A percentile compares a stretch with the other conserved stretches of the same genome.
phyloP scores from a whole-genome alignment of 306 rosid species.

The Cicer chorassanicum region DNA sequence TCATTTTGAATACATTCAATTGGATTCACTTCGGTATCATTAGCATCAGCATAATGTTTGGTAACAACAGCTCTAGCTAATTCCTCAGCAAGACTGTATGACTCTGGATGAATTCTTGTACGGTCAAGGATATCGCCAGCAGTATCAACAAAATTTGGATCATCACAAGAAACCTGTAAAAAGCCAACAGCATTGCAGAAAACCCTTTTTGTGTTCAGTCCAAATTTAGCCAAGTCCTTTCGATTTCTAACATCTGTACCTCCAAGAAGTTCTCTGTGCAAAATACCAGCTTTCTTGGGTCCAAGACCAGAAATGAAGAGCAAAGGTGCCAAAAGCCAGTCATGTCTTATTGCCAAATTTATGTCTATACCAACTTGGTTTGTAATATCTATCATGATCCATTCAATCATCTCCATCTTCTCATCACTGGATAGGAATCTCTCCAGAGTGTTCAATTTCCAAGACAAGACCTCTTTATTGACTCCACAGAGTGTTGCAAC shows the following conservation, averaged over 20 bases:
- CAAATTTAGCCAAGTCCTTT: constrained; percentile 51
- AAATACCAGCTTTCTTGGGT: constrained; percentile 48
- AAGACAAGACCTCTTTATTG: constrained; percentile 49
- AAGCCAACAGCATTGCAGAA: constrained; percentile 62
- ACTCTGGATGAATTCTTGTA: constrained; percentile 64
- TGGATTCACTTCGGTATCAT: constrained; percentile 40
- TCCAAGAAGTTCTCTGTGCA: constrained; percentile 47
- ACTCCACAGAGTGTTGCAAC: constrained; percentile 60
- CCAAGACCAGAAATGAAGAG: constrained; percentile 63
- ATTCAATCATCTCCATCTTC: constrained; percentile 55
- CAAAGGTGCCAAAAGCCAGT: constrained; percentile 59
- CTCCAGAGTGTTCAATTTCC: constrained; percentile 52
- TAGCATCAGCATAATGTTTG: constrained; percentile 33
- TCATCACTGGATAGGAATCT: constrained; percentile 53
- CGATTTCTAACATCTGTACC: constrained; percentile 46
- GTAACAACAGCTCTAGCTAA: constrained; percentile 54
- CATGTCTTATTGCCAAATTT: constrained; percentile 48
- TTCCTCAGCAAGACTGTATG: constrained; percentile 55
- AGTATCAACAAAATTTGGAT: constrained; percentile 39
- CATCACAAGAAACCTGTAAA: constrained; percentile 45
- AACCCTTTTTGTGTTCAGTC: constrained; percentile 49
- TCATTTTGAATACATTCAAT: constrained; percentile 51
- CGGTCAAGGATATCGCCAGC: constrained; percentile 46
- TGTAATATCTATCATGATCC: constrained; percentile 57
- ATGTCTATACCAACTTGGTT: constrained; percentile 62